phyloP scores from a whole-genome alignment of 768 basidiomycete species.

The Trametes sanguinea region DNA sequence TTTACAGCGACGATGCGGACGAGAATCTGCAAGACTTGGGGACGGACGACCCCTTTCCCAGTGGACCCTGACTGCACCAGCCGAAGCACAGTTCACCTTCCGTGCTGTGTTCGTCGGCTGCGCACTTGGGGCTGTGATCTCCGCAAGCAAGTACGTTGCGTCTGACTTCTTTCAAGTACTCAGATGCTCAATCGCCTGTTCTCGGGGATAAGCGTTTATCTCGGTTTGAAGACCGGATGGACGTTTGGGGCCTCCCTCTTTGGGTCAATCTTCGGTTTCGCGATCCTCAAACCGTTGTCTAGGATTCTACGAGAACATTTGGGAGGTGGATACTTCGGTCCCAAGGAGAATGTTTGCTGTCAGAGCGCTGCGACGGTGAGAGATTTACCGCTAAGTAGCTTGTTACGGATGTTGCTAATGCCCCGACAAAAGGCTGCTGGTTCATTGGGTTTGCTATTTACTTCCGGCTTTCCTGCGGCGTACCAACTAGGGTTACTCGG shows the following conservation, averaged over 20 bases:
- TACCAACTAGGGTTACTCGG: constrained; percentile 27
- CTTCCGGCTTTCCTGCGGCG: constrained; percentile 26
- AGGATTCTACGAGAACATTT: constrained; percentile 18
- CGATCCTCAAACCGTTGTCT: constrained; percentile 27
- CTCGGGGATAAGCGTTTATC: constrained; percentile 18
- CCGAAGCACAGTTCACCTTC: constrained; percentile 24
- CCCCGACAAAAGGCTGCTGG: constrained; percentile 22
- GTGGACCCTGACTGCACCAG: constrained; percentile 22
- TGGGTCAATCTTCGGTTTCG: constrained; percentile 28
- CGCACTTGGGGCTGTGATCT: constrained; percentile 25
- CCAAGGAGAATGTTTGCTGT: constrained; percentile 29
- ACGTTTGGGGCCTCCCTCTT: constrained; percentile 27
- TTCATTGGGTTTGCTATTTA: constrained; percentile 26
- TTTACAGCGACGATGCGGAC: constrained; percentile 14
- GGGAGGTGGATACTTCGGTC: constrained; percentile 28
- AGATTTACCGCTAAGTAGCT: no score
- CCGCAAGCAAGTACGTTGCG: constrained; percentile 24
- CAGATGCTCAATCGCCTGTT: neutral
- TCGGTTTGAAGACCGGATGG: constrained; percentile 28
- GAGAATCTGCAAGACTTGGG: constrained; percentile 12
- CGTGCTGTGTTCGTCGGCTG: constrained; percentile 26
- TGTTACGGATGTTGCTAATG: no score
- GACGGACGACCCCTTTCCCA: constrained; percentile 24
- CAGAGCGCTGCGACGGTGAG: constrained; percentile 26
- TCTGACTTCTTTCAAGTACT: no score